Conservation (phyloP, 192 early-diverging fungal genomes). For the Rhizophlyctis rosea region DNA sequence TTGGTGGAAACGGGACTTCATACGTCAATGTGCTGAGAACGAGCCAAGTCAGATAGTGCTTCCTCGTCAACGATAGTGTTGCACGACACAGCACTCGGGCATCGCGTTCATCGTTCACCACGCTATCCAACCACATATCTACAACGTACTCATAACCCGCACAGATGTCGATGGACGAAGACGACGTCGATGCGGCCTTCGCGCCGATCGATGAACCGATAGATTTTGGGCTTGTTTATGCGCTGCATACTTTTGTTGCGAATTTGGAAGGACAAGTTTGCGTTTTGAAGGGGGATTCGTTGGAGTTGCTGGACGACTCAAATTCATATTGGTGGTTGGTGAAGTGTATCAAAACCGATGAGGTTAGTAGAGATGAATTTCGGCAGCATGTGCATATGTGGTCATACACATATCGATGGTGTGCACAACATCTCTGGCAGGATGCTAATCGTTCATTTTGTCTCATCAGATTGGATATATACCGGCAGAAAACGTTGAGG, state of each 20-base stretch:
- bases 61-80: no score
- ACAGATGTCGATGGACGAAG: constrained; percentile 11
- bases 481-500: constrained; percentile 85
- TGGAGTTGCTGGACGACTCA: constrained; percentile 77
- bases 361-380: constrained; percentile 38
- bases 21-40: no score
- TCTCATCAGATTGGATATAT: constrained; percentile 73
- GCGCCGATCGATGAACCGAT: constrained; percentile 44
- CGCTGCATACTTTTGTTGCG: constrained; percentile 80
- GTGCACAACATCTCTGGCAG: no score
- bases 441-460: no score
- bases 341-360: constrained; percentile 57
- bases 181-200: constrained; percentile 22
- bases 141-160: no score
- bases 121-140: no score
- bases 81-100: no score
- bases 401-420: no score
- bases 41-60: no score
- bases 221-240: constrained; percentile 76
- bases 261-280: constrained; percentile 83
- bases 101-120: no score
- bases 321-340: constrained; percentile 81
- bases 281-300: constrained; percentile 72
- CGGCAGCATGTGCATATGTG: constrained; percentile 5
- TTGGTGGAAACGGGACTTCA: no score